phyloP scores from a whole-genome alignment of 352 stramenopile species.

The Pythium angustatum region DNA sequence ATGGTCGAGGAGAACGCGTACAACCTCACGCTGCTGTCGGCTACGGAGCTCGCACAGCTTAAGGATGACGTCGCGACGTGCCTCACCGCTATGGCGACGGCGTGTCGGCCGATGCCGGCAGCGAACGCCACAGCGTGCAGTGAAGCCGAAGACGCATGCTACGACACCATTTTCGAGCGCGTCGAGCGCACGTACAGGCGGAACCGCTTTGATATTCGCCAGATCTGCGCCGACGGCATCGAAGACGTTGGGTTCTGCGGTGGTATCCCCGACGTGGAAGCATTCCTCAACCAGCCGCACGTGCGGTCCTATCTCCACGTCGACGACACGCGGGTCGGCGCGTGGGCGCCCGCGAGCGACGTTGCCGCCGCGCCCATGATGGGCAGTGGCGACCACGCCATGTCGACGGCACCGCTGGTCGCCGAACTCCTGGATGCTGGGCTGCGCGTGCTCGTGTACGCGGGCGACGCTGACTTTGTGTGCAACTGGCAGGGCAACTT shows the following conservation, averaged over 20 bases:
- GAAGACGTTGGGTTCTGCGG: slow-evolving; percentile 25
- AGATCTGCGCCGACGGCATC: slow-evolving; percentile 16
- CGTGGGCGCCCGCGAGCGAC: neutral
- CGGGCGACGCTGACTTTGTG: slow-evolving; percentile 93
- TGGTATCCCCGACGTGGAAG: slow-evolving; percentile 37
- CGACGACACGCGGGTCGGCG: neutral
- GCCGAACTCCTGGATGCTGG: slow-evolving; percentile 60
- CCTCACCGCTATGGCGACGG: neutral
- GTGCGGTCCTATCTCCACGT: slow-evolving; percentile 28
- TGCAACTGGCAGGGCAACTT: slow-evolving; percentile 94
- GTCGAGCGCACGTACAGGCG: neutral
- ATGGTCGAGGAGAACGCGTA: slow-evolving; percentile 59
- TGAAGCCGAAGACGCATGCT: neutral
- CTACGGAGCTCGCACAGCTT: neutral
- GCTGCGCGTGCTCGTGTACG: slow-evolving; percentile 88
- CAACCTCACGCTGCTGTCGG: slow-evolving; percentile 37
- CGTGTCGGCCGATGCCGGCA: neutral
- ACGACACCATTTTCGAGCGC: neutral
- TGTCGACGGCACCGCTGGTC: slow-evolving; percentile 22
- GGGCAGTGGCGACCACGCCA: neutral
- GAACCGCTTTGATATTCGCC: slow-evolving; percentile 20
- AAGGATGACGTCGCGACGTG: neutral
- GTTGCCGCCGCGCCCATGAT: neutral
- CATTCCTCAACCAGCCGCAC: slow-evolving; percentile 56
- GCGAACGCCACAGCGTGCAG: neutral